A percentile compares a stretch with the other conserved stretches of the same genome.
Conservation (phyloP, 129 eudicot species). For the Ambrosia trifida region DNA sequence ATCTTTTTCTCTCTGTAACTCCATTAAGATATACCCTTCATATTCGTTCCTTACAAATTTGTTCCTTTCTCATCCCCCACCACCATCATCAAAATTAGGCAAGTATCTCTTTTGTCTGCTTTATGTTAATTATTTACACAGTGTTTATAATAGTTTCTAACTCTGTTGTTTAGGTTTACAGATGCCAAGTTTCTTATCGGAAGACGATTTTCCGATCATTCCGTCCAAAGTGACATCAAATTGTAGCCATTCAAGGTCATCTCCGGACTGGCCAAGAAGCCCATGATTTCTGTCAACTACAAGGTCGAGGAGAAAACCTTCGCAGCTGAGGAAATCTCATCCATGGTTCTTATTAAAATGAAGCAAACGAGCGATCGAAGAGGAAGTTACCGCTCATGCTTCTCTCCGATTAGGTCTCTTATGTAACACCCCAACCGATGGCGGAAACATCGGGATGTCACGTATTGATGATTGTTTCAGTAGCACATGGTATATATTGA, state of each 20-base stretch:
- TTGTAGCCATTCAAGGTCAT: conserved; percentile 57
- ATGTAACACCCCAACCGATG: too few species aligned
- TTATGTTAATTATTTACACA: not conserved
- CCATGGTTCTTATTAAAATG: conserved; percentile 58
- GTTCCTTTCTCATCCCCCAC: too few species aligned
- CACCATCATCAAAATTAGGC: too few species aligned
- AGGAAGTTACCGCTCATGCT: too few species aligned
- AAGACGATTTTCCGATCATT: conserved; percentile 47
- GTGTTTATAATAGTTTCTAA: not conserved
- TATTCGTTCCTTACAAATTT: too few species aligned
- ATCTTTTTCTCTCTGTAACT: too few species aligned
- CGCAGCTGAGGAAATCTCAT: conserved; percentile 57
- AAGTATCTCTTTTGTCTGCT: not conserved
- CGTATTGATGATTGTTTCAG: too few species aligned
- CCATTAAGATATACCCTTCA: too few species aligned
- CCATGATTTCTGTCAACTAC: conserved; percentile 54
- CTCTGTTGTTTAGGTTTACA: not conserved
- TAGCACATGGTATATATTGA: too few species aligned
- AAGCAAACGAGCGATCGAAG: too few species aligned
- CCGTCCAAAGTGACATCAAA: conserved; percentile 51
- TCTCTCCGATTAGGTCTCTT: too few species aligned
- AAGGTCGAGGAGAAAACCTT: conserved; percentile 52
- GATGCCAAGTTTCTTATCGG: conserved; percentile 64
- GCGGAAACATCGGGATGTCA: too few species aligned
- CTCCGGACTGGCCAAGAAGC: conserved; percentile 51